These are phyloP conservation scores for Citrus unshiu DNA, from an alignment of 345 rosid species.

Conservation along the genomic window DNA sequence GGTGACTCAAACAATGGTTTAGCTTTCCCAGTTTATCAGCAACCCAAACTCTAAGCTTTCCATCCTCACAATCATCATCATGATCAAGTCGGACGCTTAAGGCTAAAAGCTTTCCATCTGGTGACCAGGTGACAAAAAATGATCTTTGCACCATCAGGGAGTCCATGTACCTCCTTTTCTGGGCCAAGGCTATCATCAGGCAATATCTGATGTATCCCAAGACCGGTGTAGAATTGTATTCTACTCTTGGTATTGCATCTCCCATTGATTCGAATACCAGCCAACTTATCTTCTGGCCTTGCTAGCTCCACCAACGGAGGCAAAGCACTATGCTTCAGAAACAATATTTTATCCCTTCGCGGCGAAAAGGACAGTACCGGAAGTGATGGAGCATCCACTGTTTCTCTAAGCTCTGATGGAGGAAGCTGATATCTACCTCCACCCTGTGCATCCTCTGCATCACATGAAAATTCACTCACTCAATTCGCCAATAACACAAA, in stretches of 20 bases:
- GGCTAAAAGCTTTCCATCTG: constrained; percentile 74
- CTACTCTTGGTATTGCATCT: constrained; percentile 82
- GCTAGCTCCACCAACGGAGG: constrained; percentile 86
- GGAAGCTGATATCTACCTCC: no score
- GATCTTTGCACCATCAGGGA: constrained; percentile 84
- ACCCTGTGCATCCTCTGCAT: no score
- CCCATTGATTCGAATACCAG: constrained; percentile 87
- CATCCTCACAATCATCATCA: constrained; percentile 40
- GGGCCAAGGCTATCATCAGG: constrained; percentile 80
- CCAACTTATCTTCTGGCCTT: constrained; percentile 88
- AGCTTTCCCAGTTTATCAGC: constrained; percentile 79
- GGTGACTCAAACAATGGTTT: constrained; percentile 70
- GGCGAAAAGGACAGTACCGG: constrained; percentile 94
- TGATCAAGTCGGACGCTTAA: constrained; percentile 63
- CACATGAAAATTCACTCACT: no score
- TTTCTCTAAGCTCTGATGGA: no score
- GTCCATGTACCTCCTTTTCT: constrained; percentile 71
- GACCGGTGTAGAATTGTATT: constrained; percentile 89
- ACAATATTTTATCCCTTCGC: constrained; percentile 71
- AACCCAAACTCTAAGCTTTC: constrained; percentile 85
- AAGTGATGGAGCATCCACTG: constrained; percentile 69
- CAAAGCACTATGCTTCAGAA: constrained; percentile 77
- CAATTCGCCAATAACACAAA: no score
- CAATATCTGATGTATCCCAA: constrained; percentile 70
- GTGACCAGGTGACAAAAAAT: constrained; percentile 86